Evolutionary conservation across 2,329 filamentous ascomycete species (phyloP).

Genomic region (Pyrenochaeta sp.): DNA sequence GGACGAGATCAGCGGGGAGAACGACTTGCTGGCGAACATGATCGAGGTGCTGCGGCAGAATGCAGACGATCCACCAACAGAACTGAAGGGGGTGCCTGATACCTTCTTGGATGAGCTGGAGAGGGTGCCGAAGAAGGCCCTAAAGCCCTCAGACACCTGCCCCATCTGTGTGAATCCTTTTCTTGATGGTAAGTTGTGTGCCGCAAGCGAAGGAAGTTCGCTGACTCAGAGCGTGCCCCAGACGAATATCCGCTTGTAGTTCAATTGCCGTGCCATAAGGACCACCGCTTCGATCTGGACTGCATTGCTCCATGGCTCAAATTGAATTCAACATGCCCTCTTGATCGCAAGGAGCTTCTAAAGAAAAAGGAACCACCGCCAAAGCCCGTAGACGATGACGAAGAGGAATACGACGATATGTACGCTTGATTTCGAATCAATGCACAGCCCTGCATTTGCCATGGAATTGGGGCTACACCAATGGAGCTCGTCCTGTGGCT

Average conservation of each 20-base stretch:
- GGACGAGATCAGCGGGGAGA: conserved; percentile 34
- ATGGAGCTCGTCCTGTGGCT: conserved; percentile 2
- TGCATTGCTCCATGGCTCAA: conserved; percentile 72
- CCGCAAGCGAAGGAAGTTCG: conserved; percentile 3
- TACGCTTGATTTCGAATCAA: conserved; percentile 48
- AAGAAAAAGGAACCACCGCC: conserved; percentile 58
- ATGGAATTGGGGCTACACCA: conserved; percentile 11
- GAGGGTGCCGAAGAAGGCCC: conserved; percentile 63
- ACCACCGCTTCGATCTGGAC: conserved; percentile 71
- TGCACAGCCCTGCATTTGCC: conserved; percentile 6
- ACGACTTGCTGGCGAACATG: conserved; percentile 62
- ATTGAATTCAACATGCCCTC: conserved; percentile 69
- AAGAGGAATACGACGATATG: conserved; percentile 62
- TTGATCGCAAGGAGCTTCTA: conserved; percentile 67
- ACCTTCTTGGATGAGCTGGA: conserved; percentile 69
- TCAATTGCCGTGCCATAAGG: conserved; percentile 67
- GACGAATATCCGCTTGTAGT: conserved; percentile 71
- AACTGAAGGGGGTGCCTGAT: conserved; percentile 69
- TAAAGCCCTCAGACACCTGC: conserved; percentile 63
- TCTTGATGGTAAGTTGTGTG: conserved; percentile 59
- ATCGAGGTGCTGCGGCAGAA: conserved; percentile 63
- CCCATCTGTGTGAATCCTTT: conserved; percentile 70
- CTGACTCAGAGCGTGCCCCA: conserved; percentile 34
- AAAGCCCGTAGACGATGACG: conserved; percentile 60
- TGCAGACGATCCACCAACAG: conserved; percentile 66